These are phyloP conservation scores for Penstemon newberryi DNA, from an alignment of 257 asterid genomes.

Conservation along the genomic window DNA sequence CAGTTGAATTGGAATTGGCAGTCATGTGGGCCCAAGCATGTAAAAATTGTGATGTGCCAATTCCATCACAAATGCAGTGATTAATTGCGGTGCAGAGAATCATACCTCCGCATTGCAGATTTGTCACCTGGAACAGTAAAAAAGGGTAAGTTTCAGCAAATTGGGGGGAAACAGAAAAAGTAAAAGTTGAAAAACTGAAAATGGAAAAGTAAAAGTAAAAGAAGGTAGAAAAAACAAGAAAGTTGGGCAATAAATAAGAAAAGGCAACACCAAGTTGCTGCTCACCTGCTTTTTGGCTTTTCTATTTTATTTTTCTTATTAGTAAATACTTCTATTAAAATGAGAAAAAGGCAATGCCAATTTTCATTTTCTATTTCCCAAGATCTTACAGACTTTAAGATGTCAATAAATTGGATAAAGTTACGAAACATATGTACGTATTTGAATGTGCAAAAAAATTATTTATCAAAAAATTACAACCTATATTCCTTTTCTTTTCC, in stretches of 20 bases:
- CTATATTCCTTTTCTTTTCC: no score
- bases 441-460: no score
- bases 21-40: slow-evolving; percentile 82
- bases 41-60: slow-evolving; percentile 76
- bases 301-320: no score
- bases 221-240: neutral
- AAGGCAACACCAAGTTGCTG: slow-evolving; percentile 24
- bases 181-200: neutral
- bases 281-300: slow-evolving; percentile 19
- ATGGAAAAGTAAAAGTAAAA: neutral
- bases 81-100: slow-evolving; percentile 67
- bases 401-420: no score
- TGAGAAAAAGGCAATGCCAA: no score
- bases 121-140: slow-evolving; percentile 54
- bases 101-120: slow-evolving; percentile 75
- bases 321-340: no score
- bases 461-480: no score
- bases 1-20: slow-evolving; percentile 24
- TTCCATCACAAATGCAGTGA: slow-evolving; percentile 80
- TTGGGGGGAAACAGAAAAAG: neutral
- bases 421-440: no score
- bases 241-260: slow-evolving; percentile 1
- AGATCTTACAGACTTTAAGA: no score
- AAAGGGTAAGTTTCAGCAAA: neutral
- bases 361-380: no score